phyloP scores from a whole-genome alignment of 2,329 filamentous ascomycete species.

The Cladosporium velox region DNA sequence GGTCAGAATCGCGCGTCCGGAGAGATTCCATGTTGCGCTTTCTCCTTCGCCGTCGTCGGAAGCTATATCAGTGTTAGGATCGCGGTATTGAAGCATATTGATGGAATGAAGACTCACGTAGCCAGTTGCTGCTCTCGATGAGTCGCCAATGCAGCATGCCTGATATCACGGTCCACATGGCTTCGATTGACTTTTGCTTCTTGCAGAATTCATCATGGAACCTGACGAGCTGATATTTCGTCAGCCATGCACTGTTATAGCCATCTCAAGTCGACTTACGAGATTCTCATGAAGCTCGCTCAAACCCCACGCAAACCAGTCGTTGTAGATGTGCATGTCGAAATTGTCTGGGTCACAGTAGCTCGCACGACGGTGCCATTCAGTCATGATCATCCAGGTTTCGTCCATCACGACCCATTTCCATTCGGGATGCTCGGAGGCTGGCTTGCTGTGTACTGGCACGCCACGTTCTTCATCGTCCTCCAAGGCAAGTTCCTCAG shows the following conservation, averaged over 20 bases:
- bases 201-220: conserved; percentile 23
- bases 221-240: conserved; percentile 16
- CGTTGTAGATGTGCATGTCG: conserved; percentile 36
- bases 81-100: not conserved
- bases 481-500: not conserved
- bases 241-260: not conserved
- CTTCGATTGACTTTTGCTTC: conserved; percentile 22
- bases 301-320: conserved; percentile 36
- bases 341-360: conserved; percentile 34
- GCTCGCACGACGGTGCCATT: conserved; percentile 12
- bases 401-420: conserved; percentile 21
- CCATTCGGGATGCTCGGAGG: conserved; percentile 23
- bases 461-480: not conserved
- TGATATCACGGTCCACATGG: conserved; percentile 21
- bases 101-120: not conserved
- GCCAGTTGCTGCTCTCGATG: conserved; percentile 24
- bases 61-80: not conserved
- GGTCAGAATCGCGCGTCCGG: conserved; percentile 23
- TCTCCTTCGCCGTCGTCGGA: not conserved
- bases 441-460: conserved; percentile 8
- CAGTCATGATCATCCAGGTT: conserved; percentile 8
- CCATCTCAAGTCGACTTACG: conserved; percentile 15
- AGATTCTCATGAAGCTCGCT: conserved; percentile 37
- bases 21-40: conserved; percentile 1
- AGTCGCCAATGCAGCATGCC: conserved; percentile 22